Conservation (phyloP, 2,329 filamentous ascomycete genomes). For the Cercospora berteroae region DNA sequence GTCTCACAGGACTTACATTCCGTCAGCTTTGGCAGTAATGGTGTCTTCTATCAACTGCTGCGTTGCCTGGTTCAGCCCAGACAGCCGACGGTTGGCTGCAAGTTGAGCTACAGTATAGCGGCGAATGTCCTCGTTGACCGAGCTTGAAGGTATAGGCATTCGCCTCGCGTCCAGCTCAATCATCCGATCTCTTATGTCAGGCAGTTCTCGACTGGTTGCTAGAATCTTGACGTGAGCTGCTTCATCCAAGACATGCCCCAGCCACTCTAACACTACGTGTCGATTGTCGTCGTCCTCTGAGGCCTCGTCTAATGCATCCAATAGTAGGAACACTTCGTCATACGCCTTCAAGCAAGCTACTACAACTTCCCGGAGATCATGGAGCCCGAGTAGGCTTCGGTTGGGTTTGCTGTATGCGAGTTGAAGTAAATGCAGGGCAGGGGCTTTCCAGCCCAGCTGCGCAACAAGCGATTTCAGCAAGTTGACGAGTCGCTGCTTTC, state of each 20-base stretch:
- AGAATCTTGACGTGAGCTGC: constrained; percentile 20
- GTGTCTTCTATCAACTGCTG: constrained; percentile 24
- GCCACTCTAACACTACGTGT: constrained; percentile 15
- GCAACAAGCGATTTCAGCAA: constrained; percentile 21
- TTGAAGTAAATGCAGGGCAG: constrained; percentile 16
- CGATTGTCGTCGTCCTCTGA: constrained; percentile 17
- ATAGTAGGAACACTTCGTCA: constrained; percentile 32
- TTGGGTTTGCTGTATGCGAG: constrained; percentile 13
- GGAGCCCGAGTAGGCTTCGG: constrained; percentile 6
- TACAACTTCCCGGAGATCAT: constrained; percentile 24
- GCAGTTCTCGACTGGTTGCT: constrained; percentile 24
- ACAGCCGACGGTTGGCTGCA: constrained; percentile 5
- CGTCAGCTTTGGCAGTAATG: constrained; percentile 25
- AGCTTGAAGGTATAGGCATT: constrained; percentile 1
- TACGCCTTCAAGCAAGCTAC: constrained; percentile 13
- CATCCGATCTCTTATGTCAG: constrained; percentile 19
- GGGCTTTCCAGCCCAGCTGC: constrained; percentile 21
- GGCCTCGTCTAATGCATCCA: constrained; percentile 40
- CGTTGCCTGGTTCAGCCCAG: constrained; percentile 15
- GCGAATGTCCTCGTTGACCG: constrained; percentile 23
- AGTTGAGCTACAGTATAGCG: constrained; percentile 18
- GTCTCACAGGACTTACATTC: constrained; percentile 26
- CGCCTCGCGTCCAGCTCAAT: neutral
- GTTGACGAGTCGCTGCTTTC: constrained; percentile 22
- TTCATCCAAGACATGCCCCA: constrained; percentile 13